Evolutionary conservation across 2,329 filamentous ascomycete species (phyloP), one percentile per base, ranked within the genome.

Genomic region (Thyridium curvatum): DNA sequence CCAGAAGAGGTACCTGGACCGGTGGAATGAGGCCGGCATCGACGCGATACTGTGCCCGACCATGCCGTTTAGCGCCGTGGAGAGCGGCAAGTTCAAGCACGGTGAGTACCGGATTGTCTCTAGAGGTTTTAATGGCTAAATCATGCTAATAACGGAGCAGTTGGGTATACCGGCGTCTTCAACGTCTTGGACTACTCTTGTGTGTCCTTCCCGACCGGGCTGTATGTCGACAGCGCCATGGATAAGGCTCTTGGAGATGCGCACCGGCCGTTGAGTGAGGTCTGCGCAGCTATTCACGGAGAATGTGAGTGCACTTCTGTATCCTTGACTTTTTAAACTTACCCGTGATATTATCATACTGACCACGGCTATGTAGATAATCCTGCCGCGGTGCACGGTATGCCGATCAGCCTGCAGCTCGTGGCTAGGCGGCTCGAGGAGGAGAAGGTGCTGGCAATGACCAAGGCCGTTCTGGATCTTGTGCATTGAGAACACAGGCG

Each of bases 1-100:
- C 45, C 68, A 71, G 54, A 68, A 68, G 44, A 52, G 54, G 9
- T 69, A 71, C 37, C 53, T 71, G 0, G 64, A 71, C 31, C 58
- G 64, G 3, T 72, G 69, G 69, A 61, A 61, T 28, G 53, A 51
- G 34, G 62, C 63, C 0, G 66, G 64, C 2, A 69, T 82, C 8
- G 82, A 86, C 51, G 77, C 77, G 2, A 68, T 86, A 8, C 54
- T 86, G 1, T 77, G 74, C 37, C 80, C 82, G 0, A 70, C 66
- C 0, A 68, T 65, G 26, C 65, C 69, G 1, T 72, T 65, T 36
- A 61, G 59, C 31, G 60, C 58, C 0, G 61, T 63, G 21, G 63
- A 66, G 50, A 60, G 66, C 34, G 66, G 65, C 4, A 54, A 55
- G 2, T 68, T 70, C 31, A 62, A 56, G 49, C 64, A 72, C 30